Evolutionary conservation across 2,329 filamentous ascomycete species (phyloP), one percentile per base, ranked within the genome.

Genomic region (Anthostomella pinea): DNA sequence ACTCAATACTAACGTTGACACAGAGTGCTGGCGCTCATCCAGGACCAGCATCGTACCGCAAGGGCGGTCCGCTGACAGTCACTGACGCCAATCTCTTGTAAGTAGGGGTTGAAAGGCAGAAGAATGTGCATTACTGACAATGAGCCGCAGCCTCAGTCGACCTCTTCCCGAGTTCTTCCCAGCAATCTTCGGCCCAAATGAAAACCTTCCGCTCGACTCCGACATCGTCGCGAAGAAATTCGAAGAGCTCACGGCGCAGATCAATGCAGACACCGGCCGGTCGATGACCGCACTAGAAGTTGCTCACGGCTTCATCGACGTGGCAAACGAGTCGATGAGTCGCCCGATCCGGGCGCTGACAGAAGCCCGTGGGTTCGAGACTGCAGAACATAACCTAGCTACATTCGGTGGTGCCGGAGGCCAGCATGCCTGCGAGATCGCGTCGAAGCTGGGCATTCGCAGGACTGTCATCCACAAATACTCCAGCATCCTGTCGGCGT

Each of bases 261-360:
- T 74, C 46, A 73, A 73, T 34, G 38, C 47, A 14, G 54, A 56
- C 31, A 49, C 56, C 6, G 53, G 57, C 2, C 30, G 36, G 6
- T 46, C 43, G 2, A 56, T 64, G 20, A 58, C 61, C 0, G 26
- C 57, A 0, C 57, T 65, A 21, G 62, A 65, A n/a, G 59, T 68
- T 24, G 84, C 85, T 0, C 79, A 81, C 44, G 85, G 85, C 0
- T 87, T 87, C 51, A 73, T 88, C 53, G 79, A 84, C 41, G 81
- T 88, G 26, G 83, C 84, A 3, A 87, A 87, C 46, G 83, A 86
- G 60, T 80, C 82, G 0, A 87, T 88, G 83, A 81, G 79, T 4
- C 69, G 85, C 21, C 85, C 85, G 0, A 89, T 90, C 43, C 73
- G 85, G 19, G 36, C 36, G 5, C 25, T 39, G 30, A 39, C 36